phyloP scores from a whole-genome alignment of 2,329 filamentous ascomycete species.

The Clarireedia sp. region DNA sequence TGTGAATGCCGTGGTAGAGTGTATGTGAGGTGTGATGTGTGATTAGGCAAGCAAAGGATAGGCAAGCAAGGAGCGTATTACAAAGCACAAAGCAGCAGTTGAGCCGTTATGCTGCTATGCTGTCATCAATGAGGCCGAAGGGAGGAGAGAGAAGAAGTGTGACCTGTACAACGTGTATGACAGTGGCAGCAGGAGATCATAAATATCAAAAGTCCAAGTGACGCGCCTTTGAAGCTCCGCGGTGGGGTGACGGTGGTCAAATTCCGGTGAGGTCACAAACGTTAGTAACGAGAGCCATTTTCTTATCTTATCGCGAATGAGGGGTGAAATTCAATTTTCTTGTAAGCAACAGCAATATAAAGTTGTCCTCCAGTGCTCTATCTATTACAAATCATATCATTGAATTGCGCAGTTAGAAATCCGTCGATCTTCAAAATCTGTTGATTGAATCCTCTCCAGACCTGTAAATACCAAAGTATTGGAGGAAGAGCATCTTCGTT shows the following conservation, averaged over 20 bases:
- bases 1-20: not conserved
- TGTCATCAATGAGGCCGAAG: not conserved
- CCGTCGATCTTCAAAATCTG: no score
- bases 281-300: not conserved
- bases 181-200: not conserved
- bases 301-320: slow-evolving; percentile 9
- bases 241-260: slow-evolving; percentile 5
- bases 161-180: not conserved
- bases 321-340: not conserved
- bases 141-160: not conserved
- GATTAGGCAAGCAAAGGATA: not conserved
- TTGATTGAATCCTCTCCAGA: no score
- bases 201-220: not conserved
- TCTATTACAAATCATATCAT: no score
- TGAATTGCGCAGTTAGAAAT: no score
- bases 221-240: slow-evolving; percentile 3
- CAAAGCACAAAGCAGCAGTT: not conserved
- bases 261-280: slow-evolving; percentile 7
- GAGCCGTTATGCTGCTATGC: not conserved
- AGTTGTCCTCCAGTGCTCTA: no score
- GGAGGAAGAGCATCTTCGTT: no score
- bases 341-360: no score
- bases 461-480: no score
- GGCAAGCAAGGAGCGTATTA: not conserved
- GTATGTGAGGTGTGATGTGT: not conserved